Evolutionary conservation across 306 rosid genomes (phyloP).

Genomic region (Sindora glabra): DNA sequence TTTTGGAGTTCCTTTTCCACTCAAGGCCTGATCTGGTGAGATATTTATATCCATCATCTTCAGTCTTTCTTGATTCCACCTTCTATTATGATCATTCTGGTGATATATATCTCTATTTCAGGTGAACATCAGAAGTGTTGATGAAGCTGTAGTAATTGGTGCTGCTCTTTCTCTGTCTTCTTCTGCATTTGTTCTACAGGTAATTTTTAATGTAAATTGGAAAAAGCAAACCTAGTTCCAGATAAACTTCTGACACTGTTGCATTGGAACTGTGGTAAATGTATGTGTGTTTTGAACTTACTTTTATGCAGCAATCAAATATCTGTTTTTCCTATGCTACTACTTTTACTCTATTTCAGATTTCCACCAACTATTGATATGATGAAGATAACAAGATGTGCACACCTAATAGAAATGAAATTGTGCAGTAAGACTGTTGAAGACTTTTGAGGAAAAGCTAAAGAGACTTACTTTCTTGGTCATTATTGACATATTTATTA

Average conservation of each 20-base stretch:
- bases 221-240: neutral
- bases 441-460: neutral
- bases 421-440: neutral
- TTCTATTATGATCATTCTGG: too few relatives aligned
- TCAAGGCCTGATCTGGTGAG: constrained; percentile 96
- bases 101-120: too few relatives aligned
- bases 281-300: neutral
- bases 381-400: neutral
- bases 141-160: constrained; percentile 96
- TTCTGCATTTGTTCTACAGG: constrained; percentile 99
- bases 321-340: neutral
- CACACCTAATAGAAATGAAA: neutral
- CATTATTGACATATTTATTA: neutral
- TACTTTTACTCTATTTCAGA: neutral
- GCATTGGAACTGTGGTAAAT: constrained; percentile 1
- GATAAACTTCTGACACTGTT: constrained; percentile 5
- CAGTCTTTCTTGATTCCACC: neutral
- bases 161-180: constrained; percentile 97
- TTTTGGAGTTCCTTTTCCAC: constrained; percentile 84
- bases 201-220: constrained; percentile 25
- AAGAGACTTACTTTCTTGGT: neutral
- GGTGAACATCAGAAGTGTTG: constrained; percentile 97
- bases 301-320: neutral
- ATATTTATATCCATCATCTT: neutral
- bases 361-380: neutral